phyloP scores from a whole-genome alignment of 257 asterid species.

The Agastache rugosa region DNA sequence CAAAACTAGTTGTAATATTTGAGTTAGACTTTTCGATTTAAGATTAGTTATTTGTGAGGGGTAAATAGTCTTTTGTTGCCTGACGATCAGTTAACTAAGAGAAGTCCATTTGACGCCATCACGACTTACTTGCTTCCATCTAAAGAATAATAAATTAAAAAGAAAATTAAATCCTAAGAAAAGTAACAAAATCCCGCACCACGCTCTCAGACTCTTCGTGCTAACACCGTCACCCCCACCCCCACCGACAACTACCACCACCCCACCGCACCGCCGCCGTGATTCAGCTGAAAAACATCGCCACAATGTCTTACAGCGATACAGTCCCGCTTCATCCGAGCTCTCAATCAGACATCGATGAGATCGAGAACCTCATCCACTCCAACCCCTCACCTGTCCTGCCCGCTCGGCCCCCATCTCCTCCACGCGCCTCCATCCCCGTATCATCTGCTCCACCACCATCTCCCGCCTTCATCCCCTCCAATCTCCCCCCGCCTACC shows the following conservation, averaged over 20 bases:
- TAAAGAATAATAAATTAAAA: not conserved
- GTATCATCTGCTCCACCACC: conserved; percentile 53
- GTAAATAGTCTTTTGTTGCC: not conserved
- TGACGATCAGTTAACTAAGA: too few relatives aligned
- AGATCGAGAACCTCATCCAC: conserved; percentile 93
- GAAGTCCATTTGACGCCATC: conserved; percentile 19
- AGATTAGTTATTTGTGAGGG: not conserved
- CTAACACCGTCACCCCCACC: not conserved
- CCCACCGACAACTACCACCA: conserved; percentile 1
- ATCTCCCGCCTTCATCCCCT: conserved; percentile 57
- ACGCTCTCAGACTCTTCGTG: not conserved
- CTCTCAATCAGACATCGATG: conserved; percentile 96
- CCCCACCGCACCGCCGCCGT: conserved; percentile 18
- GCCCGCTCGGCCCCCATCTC: conserved; percentile 81
- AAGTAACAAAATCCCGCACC: conserved; percentile 17
- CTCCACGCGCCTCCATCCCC: conserved; percentile 83
- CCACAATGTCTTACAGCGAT: conserved; percentile 72
- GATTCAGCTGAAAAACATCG: conserved; percentile 24
- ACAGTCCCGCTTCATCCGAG: conserved; percentile 80
- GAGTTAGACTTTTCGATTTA: too few relatives aligned
- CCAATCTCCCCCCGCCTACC: conserved; percentile 59
- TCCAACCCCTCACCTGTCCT: conserved; percentile 67
- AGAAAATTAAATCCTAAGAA: not conserved
- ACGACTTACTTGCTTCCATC: conserved; percentile 21
- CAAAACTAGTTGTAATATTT: too few relatives aligned